Evolutionary conservation across 495 filamentous ascomycete species (phyloP).

Genomic region (Daldinia decipiens): DNA sequence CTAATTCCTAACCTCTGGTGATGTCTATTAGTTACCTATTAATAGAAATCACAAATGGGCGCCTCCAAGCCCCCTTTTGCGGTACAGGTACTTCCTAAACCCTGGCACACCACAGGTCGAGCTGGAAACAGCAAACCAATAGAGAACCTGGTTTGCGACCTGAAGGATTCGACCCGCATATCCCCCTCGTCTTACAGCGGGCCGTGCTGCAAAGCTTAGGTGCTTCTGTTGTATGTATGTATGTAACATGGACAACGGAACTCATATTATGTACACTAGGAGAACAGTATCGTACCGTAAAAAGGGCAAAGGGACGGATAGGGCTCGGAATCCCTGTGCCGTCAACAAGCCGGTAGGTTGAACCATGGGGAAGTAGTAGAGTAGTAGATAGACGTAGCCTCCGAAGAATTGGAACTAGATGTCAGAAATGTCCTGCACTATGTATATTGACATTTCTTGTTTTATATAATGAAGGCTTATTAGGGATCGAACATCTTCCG

Average conservation of each 20-base stretch:
- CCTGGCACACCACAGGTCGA: constrained; percentile 35
- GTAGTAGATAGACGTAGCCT: too few species aligned
- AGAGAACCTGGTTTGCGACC: constrained; percentile 1
- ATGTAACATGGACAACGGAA: too few species aligned
- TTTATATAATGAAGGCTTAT: constrained; percentile 22
- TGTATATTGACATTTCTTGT: not conserved
- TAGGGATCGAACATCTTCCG: constrained; percentile 7
- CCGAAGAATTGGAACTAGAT: too few species aligned
- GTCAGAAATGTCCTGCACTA: too few species aligned
- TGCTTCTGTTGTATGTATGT: not conserved
- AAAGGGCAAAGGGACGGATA: constrained; percentile 6
- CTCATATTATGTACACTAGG: not conserved
- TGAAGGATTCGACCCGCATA: constrained; percentile 40
- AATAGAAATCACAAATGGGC: constrained; percentile 34
- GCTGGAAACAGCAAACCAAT: constrained; percentile 38
- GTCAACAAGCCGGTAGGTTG: constrained; percentile 27
- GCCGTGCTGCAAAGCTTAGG: constrained; percentile 41
- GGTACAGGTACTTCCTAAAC: constrained; percentile 29
- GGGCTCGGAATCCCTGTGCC: constrained; percentile 28
- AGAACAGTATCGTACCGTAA: constrained; percentile 21
- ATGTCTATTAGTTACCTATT: constrained; percentile 42
- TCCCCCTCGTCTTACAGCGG: constrained; percentile 34
- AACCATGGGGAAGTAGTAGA: constrained; percentile 29
- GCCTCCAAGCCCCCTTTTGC: constrained; percentile 37
- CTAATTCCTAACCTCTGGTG: constrained; percentile 32